Base-by-base conservation (phyloP, 768 basidiomycete genomes). In the Punctularia strigosozonata region DNA sequence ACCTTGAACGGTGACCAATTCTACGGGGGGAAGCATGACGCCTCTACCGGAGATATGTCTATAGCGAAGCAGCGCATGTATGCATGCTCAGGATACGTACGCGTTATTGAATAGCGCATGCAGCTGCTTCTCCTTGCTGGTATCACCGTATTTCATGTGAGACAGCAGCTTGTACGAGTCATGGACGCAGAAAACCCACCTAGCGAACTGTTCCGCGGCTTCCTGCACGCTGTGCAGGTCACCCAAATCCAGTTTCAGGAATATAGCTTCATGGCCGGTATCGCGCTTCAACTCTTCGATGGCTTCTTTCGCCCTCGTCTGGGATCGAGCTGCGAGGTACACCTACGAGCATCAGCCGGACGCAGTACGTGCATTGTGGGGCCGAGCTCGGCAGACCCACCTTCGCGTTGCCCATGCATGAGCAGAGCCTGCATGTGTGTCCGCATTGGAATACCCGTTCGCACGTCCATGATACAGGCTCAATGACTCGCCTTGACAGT, bases 381-480 rank as follows among this genome's bases (percentile, higher is more conserved):
- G n/a, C n/a, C n/a, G n/a, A n/a, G n/a, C n/a, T n/a, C n/a, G n/a
- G n/a, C n/a, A n/a, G n/a, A n/a, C n/a, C n/a, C n/a, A n/a, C n/a
- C 39, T 69, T 80, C 7, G 79, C 80, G 48, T 78, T 72, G 46
- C n/a, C n/a, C n/a, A n/a, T 73, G 73, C 8, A 45, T 28, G 14
- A 82, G 58, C 6, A 80, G 65, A 2, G 57, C 66, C 71, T 77
- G 41, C 6, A n/a, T n/a, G n/a, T n/a, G n/a, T n/a, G n/a, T n/a
- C n/a, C n/a, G 18, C 6, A 18, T 13, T 31, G 34, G 18, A 18
- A n/a, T n/a, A n/a, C n/a, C n/a, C n/a, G n/a, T n/a, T n/a, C n/a
- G n/a, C n/a, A n/a, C n/a, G n/a, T n/a, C n/a, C n/a, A n/a, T n/a
- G n/a, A n/a, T n/a, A n/a, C n/a, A n/a, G n/a, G 15, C 1, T 17